Evolutionary conservation across 2,329 filamentous ascomycete species (phyloP).

Genomic region (Beauveria sp.): DNA sequence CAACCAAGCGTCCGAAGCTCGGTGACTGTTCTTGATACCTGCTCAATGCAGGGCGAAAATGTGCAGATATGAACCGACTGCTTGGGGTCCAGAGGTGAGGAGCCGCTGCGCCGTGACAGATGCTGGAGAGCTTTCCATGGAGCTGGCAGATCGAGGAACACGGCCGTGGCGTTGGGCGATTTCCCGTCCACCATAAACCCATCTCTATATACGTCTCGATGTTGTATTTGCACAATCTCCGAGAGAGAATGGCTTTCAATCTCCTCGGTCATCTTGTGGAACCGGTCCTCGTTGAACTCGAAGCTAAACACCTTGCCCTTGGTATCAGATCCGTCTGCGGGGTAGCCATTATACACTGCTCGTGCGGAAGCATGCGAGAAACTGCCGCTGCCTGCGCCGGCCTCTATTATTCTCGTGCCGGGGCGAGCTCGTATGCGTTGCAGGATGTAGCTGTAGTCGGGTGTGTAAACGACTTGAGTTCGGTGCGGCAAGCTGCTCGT

Average conservation of each 20-base stretch:
- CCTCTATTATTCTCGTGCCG: constrained; percentile 68
- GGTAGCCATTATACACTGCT: constrained; percentile 68
- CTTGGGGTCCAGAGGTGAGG: constrained; percentile 62
- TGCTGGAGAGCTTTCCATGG: constrained; percentile 75
- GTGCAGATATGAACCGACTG: constrained; percentile 75
- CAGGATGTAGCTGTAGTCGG: constrained; percentile 78
- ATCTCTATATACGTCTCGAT: constrained; percentile 70
- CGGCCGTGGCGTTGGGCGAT: constrained; percentile 57
- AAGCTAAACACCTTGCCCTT: constrained; percentile 73
- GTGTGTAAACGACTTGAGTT: constrained; percentile 81
- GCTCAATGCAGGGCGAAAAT: constrained; percentile 95
- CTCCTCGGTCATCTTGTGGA: constrained; percentile 61
- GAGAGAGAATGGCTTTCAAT: constrained; percentile 60
- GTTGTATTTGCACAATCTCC: constrained; percentile 61
- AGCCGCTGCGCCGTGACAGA: constrained; percentile 53
- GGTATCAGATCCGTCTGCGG: constrained; percentile 33
- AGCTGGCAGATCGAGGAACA: constrained; percentile 75
- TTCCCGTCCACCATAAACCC: constrained; percentile 59
- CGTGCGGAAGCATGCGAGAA: constrained; percentile 74
- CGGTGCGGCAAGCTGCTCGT: constrained; percentile 72
- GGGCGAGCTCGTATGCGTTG: constrained; percentile 68
- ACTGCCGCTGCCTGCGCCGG: constrained; percentile 73
- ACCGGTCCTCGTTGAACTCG: constrained; percentile 71
- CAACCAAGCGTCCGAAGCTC: constrained; percentile 75
- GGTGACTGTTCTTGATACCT: constrained; percentile 80